Evolutionary conservation across 2,329 filamentous ascomycete genomes (phyloP), one percentile per base, ranked within the genome.

Genomic region (Fusarium subtropicale): DNA sequence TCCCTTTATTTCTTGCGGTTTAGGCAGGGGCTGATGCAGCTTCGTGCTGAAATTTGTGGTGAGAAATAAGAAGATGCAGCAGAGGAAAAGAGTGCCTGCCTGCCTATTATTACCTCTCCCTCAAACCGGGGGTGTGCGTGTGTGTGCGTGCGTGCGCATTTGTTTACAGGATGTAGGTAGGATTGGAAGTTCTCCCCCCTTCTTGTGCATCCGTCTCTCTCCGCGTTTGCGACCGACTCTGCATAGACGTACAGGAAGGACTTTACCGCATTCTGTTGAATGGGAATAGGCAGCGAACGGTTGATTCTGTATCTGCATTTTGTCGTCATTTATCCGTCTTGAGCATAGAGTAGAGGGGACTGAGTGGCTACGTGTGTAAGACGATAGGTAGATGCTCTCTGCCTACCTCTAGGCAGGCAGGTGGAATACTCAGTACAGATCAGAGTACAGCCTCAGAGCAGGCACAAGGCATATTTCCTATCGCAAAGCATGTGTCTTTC

Each of bases 211-310:
- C 67, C 59, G 53, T 62, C 55, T 66, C 68, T 70, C 64, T 71
- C 68, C 68, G 64, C 68, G 59, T 58, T 71, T 68, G 60, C 44
- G 56, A 69, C 68, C 67, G 59, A 64, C 51, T 70, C 47, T 69
- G 66, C 62, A 68, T 70, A 28, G 44, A 50, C 30, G 34, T 46
- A 51, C 44, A 50, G 34, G 28, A 50, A 33, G n/a, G 20, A 28
- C 33, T 28, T 24, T 28, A 39, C 34, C 33, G 48, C 22, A 20
- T 38, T 51, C 13, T 22, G n/a, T 28, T 51, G 24, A 39, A 47
- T 60, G 38, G 45, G 44, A 33, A 47, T 33, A 58, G 47, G 31
- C 48, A 41, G 36, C 62, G 48, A 30, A 26, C 48, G 41, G 31
- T 55, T 48, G 44, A 53, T 48, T 67, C 30, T 39, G 22, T 38